Evolutionary conservation across 2,329 filamentous ascomycete species (phyloP).

Genomic region (Phaeosphaeriaceae sp.): DNA sequence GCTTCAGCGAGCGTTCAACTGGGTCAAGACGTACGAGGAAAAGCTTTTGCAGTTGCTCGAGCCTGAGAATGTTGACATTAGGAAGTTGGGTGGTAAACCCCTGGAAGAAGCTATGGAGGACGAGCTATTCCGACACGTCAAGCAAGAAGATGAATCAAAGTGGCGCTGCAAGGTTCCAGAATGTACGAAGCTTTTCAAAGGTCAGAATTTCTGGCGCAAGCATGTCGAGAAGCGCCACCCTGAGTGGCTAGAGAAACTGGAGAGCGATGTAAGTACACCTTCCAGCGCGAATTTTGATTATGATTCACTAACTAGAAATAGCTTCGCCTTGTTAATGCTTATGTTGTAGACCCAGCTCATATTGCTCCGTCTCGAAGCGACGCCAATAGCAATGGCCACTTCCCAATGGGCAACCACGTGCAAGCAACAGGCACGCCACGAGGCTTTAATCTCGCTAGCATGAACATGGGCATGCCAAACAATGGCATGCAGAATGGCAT

Average conservation of each 20-base stretch:
- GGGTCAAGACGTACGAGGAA: slow-evolving; percentile 98
- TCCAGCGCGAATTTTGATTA: not conserved
- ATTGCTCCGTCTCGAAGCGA: slow-evolving; percentile 93
- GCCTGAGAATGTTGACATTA: slow-evolving; percentile 83
- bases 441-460: slow-evolving; percentile 85
- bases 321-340: slow-evolving; percentile 90
- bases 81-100: slow-evolving; percentile 88
- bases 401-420: slow-evolving; percentile 79
- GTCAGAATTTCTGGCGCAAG: slow-evolving; percentile 96
- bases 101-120: slow-evolving; percentile 86
- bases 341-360: slow-evolving; percentile 91
- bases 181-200: slow-evolving; percentile 96
- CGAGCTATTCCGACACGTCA: slow-evolving; percentile 85
- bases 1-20: slow-evolving; percentile 93
- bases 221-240: slow-evolving; percentile 94
- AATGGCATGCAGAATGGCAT: slow-evolving; percentile 52
- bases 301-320: slow-evolving; percentile 47
- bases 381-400: slow-evolving; percentile 94
- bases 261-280: slow-evolving; percentile 73
- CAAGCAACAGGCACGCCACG: slow-evolving; percentile 80
- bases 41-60: slow-evolving; percentile 93
- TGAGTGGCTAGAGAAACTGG: slow-evolving; percentile 83
- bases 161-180: slow-evolving; percentile 96
- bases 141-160: slow-evolving; percentile 97
- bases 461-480: slow-evolving; percentile 65